Percentiles rank a stretch among this genome's conserved stretches.
Conservation (phyloP, 768 basidiomycete genomes). For the Lactarius quietus region DNA sequence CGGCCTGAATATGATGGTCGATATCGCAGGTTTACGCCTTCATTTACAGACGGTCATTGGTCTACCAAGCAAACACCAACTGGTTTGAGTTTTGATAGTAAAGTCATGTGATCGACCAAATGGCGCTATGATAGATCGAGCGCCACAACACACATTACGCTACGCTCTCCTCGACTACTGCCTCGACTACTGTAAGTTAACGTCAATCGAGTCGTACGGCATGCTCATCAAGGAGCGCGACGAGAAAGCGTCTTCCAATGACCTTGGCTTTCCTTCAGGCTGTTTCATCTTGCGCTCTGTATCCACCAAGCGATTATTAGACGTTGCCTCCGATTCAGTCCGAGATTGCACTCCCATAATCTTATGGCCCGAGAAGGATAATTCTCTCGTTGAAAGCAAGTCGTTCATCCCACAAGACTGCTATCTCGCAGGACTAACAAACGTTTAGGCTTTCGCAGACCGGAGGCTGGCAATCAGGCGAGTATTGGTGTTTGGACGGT, state of each 20-base stretch:
- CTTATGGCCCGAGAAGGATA: conserved; percentile 72
- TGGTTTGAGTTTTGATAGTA: too few relatives aligned
- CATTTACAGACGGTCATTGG: too few relatives aligned
- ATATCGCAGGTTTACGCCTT: too few relatives aligned
- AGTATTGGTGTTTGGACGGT: conserved; percentile 17
- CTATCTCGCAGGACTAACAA: neutral
- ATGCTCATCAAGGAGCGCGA: conserved; percentile 13
- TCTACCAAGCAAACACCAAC: too few relatives aligned
- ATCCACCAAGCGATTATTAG: conserved; percentile 51
- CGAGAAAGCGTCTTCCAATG: conserved; percentile 8
- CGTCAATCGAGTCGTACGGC: neutral
- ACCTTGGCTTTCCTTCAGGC: conserved; percentile 40
- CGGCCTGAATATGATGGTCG: too few relatives aligned
- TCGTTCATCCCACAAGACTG: neutral
- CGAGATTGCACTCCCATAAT: conserved; percentile 62
- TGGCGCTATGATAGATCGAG: too few relatives aligned
- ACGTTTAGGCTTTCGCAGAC: conserved; percentile 57
- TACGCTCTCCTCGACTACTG: neutral
- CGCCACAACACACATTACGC: neutral
- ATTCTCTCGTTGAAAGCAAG: conserved; percentile 72
- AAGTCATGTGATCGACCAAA: too few relatives aligned
- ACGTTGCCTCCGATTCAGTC: conserved; percentile 49
- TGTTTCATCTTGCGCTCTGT: conserved; percentile 62
- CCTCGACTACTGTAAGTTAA: too few relatives aligned
- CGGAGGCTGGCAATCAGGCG: conserved; percentile 73